Percentiles rank a stretch among this genome's conserved stretches.
Evolutionary conservation across 2,329 filamentous ascomycete genomes (phyloP).

Genomic region (Verticillium nubilum): DNA sequence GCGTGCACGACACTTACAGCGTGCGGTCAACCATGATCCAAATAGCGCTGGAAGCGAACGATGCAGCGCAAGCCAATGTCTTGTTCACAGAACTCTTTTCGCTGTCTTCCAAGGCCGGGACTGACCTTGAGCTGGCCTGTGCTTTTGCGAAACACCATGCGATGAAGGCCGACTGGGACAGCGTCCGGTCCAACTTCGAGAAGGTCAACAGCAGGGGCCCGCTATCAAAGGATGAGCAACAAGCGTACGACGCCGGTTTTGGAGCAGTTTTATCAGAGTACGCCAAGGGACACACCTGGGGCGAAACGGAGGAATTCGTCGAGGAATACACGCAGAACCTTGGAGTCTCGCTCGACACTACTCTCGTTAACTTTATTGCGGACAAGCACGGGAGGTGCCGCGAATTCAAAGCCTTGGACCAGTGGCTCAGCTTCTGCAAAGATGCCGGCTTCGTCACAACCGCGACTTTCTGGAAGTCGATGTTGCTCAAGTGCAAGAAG

Average conservation of each 20-base stretch:
- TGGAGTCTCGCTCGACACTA: constrained; percentile 25
- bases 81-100: constrained; percentile 1
- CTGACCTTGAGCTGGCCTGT: constrained; percentile 19
- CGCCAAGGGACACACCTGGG: constrained; percentile 28
- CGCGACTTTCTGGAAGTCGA: constrained; percentile 30
- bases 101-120: not conserved
- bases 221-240: constrained; percentile 3
- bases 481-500: constrained; percentile 29
- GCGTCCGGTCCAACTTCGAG: constrained; percentile 27
- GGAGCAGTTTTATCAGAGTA: constrained; percentile 33
- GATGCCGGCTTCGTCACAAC: constrained; percentile 27
- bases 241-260: constrained; percentile 25
- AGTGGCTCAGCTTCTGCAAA: constrained; percentile 34
- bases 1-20: constrained; percentile 1
- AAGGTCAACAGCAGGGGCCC: constrained; percentile 16
- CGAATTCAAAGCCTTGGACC: constrained; percentile 29
- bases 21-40: constrained; percentile 7
- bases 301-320: constrained; percentile 34
- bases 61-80: not conserved
- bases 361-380: constrained; percentile 35
- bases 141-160: constrained; percentile 30
- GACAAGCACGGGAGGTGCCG: constrained; percentile 34
- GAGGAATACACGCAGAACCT: constrained; percentile 28
- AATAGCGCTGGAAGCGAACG: constrained; percentile 7
- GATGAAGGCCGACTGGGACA: constrained; percentile 33